phyloP scores from a whole-genome alignment of 345 rosid genomes.

The Chamaenerion angustifolium region DNA sequence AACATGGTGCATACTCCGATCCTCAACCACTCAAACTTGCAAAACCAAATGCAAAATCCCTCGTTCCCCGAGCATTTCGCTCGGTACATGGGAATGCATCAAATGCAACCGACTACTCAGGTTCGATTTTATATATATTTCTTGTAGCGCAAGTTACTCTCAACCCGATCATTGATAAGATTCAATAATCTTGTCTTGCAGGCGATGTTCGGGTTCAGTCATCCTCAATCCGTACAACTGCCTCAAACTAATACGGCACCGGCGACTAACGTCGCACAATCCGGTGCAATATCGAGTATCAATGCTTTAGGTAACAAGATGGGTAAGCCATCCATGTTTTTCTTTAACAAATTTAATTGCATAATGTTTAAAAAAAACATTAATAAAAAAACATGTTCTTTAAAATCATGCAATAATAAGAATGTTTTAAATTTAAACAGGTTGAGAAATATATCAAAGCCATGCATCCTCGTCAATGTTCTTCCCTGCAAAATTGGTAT shows the following conservation, averaged over 20 bases:
- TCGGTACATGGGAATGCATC: slow-evolving; percentile 35
- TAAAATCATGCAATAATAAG: no score
- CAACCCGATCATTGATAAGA: no score
- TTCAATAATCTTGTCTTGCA: slow-evolving; percentile 12
- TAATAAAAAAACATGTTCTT: no score
- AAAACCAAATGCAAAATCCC: slow-evolving; percentile 22
- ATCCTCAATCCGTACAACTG: slow-evolving; percentile 22
- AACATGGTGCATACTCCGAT: slow-evolving; percentile 22
- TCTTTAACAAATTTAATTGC: no score
- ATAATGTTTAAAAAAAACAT: no score
- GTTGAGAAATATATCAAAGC: no score
- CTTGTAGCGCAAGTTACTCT: no score
- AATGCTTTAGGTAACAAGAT: slow-evolving; percentile 20
- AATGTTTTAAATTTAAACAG: no score
- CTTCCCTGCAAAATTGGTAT: no score
- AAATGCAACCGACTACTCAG: slow-evolving; percentile 24
- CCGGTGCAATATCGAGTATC: slow-evolving; percentile 13
- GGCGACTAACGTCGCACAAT: slow-evolving; percentile 8
- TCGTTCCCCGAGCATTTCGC: slow-evolving; percentile 30
- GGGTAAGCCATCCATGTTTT: slow-evolving; percentile 2
- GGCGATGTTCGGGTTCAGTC: slow-evolving; percentile 35
- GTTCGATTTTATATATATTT: neutral
- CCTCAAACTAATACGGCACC: slow-evolving; percentile 17
- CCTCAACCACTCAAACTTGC: slow-evolving; percentile 26
- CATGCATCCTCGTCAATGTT: no score